Evolutionary conservation across 2,329 filamentous ascomycete genomes (phyloP), one percentile per base, ranked within the genome.

Genomic region (Exophiala sp.): DNA sequence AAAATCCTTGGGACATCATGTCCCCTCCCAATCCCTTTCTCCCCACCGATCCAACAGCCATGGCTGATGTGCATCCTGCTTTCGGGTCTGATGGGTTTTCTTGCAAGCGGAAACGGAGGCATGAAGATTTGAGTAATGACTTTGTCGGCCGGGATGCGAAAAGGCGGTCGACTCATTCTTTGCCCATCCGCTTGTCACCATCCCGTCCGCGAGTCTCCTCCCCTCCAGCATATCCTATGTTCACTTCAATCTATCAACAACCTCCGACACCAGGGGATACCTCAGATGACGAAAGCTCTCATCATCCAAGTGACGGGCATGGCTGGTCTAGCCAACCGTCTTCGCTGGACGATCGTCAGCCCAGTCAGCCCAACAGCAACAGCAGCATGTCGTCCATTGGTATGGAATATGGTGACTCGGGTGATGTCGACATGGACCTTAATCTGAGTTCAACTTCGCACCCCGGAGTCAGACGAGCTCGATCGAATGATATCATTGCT

Each of bases 401-500:
- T 21, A 44, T 42, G 8, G 44, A 37, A 18, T 37, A 18, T 9
- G 44, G 41, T 23, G 44, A 51, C 41, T 22, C 37, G 9, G 9
- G 29, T 23, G 46, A 55, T 35, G 40, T 52, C 10, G 56, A 52
- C 2, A 53, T 55, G 48, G 47, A 53, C 24, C 41, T 50, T 14
- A 37, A 13, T 41, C 27, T 44, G 38, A 43, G 41, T 14, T 24
- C 45, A 7, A 21, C 45, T 14, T 46, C 48, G 2, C 39, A 46
- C 14, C 42, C 53, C 10, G 38, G 43, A 18, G 46, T 58, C 9
- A 42, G 57, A 38, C 42, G 59, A 21, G 59, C 59, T 22, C 53
- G 57, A 14, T 61, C 59, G 10, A 61, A 61, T 29, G 59, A 61
- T 40, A 55, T 60, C 22, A 48, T 60, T 18, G 54, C 50, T 22